Conservation (phyloP, 208 protist species). For the Perkinsela sp. region DNA sequence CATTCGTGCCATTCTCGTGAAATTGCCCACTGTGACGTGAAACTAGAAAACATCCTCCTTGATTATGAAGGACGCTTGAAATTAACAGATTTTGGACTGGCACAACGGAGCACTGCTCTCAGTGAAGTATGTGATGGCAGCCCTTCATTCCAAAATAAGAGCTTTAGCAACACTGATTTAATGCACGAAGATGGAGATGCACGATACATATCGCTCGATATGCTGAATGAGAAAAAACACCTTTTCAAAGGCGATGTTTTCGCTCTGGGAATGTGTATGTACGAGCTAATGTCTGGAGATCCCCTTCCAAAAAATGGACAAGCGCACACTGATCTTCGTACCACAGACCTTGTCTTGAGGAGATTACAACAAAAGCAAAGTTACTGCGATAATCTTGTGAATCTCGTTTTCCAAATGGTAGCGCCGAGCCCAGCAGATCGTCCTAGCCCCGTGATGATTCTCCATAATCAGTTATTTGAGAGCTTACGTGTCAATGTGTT, state of each 20-base stretch:
- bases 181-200: conserved; percentile 47
- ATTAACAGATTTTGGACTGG: conserved; percentile 69
- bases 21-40: conserved; percentile 71
- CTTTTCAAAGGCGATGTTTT: conserved; percentile 58
- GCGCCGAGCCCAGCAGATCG: background rate
- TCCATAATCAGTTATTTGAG: background rate
- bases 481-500: no score
- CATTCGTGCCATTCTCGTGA: conserved; percentile 33
- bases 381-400: background rate
- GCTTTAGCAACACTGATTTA: background rate
- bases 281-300: conserved; percentile 46
- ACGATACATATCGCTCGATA: conserved; percentile 55
- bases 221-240: conserved; percentile 56
- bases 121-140: conserved; percentile 18
- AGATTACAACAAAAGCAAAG: background rate
- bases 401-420: background rate
- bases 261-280: conserved; percentile 57
- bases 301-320: conserved; percentile 37
- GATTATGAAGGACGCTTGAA: conserved; percentile 35
- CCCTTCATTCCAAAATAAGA: background rate
- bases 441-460: background rate
- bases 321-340: conserved; percentile 22
- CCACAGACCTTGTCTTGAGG: background rate
- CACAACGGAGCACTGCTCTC: no score
- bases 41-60: conserved; percentile 68